These are phyloP conservation scores for Phlebopus sp. DNA, from an alignment of 1,284 basidiomycete genomes.

Conservation along the genomic window DNA sequence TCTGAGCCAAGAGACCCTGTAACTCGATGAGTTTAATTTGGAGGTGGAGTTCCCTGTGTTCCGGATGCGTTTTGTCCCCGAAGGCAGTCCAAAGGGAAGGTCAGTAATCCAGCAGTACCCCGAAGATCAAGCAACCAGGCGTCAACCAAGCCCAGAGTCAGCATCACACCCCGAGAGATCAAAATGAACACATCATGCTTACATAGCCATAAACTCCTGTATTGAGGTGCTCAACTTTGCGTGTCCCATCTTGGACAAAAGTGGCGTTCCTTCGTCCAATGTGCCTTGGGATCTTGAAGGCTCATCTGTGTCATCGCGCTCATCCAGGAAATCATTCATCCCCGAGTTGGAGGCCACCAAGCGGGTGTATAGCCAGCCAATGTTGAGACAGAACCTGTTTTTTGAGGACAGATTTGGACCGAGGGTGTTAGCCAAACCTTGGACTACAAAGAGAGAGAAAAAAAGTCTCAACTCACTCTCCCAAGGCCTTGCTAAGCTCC, in stretches of 20 bases:
- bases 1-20: conserved; percentile 79
- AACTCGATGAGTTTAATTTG: conserved; percentile 88
- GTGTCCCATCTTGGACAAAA: conserved; percentile 37
- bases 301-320: conserved; percentile 26
- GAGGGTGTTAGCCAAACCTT: neutral
- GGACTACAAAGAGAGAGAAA: neutral
- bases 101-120: no score
- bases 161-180: conserved; percentile 1
- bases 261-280: conserved; percentile 33
- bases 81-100: no score
- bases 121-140: no score
- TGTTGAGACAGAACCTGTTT: conserved; percentile 73
- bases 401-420: neutral
- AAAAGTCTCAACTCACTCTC: conserved; percentile 61
- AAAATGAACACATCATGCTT: conserved; percentile 26
- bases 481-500: conserved; percentile 80
- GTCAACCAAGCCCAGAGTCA: conserved; percentile 8
- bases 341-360: conserved; percentile 77
- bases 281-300: neutral
- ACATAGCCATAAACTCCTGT: conserved; percentile 90
- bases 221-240: conserved; percentile 61
- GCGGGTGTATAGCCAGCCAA: conserved; percentile 83
- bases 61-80: no score
- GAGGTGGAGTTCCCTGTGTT: conserved; percentile 86
- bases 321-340: conserved; percentile 40